Evolutionary conservation across 352 stramenopile species (phyloP).

Genomic region (Pythium diclinum): DNA sequence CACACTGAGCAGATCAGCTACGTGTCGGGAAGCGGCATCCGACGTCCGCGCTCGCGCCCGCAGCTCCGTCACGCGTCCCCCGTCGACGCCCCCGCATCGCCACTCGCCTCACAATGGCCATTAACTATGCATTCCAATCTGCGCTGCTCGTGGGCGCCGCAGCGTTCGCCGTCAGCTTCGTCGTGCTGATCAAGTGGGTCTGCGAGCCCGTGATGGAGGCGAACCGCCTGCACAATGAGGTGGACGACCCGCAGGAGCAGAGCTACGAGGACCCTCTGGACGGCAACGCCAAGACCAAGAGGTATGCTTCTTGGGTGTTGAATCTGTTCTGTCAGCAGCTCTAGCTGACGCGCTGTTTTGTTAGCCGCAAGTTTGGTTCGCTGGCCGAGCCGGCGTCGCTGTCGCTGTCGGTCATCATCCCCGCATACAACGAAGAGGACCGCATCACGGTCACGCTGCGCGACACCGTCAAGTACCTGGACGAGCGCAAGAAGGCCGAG

Average conservation of each 20-base stretch:
- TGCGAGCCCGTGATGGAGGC: constrained; percentile 52
- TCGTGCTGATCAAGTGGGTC: constrained; percentile 59
- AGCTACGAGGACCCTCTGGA: constrained; percentile 56
- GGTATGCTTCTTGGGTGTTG: constrained; percentile 27
- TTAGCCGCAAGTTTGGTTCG: constrained; percentile 54
- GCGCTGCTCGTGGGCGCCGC: constrained; percentile 28
- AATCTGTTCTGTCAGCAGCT: not conserved
- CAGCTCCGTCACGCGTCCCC: not conserved
- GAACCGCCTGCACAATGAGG: constrained; percentile 40
- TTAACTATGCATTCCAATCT: constrained; percentile 7
- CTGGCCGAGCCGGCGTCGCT: constrained; percentile 49
- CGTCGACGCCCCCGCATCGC: not conserved
- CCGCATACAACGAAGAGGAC: constrained; percentile 94
- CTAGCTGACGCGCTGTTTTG: not conserved
- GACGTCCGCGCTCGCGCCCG: not conserved
- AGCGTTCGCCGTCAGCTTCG: constrained; percentile 21
- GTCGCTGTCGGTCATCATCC: constrained; percentile 90
- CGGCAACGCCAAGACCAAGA: constrained; percentile 25
- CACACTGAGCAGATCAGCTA: constrained; percentile 16
- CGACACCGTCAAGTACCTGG: constrained; percentile 85
- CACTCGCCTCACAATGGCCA: constrained; percentile 8
- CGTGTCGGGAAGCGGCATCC: constrained; percentile 17
- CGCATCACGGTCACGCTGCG: constrained; percentile 91
- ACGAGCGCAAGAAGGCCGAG: constrained; percentile 50
- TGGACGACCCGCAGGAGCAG: constrained; percentile 53